Conservation (phyloP, 2,329 filamentous ascomycete genomes). For the Chaetothyriales sp. region DNA sequence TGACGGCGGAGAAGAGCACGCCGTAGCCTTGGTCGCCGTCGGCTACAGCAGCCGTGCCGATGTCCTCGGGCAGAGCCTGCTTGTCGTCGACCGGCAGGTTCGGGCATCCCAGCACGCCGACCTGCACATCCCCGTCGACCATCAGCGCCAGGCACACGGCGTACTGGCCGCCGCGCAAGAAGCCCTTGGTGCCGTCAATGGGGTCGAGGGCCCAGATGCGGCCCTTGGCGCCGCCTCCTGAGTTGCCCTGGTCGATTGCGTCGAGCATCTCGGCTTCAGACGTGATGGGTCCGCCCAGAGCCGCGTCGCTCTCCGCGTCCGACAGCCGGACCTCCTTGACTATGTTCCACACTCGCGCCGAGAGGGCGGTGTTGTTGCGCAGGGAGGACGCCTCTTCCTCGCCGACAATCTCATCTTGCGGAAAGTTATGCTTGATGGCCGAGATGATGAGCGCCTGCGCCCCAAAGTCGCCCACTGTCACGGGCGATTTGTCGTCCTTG, state of each 20-base stretch:
- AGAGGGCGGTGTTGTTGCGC: slow-evolving; percentile 54
- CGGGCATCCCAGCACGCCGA: slow-evolving; percentile 87
- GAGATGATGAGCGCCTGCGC: slow-evolving; percentile 92
- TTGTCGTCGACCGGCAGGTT: slow-evolving; percentile 84
- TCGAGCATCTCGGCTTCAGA: slow-evolving; percentile 52
- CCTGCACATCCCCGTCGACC: slow-evolving; percentile 84
- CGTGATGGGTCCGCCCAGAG: slow-evolving; percentile 56
- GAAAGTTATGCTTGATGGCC: slow-evolving; percentile 80
- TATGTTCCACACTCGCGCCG: slow-evolving; percentile 69
- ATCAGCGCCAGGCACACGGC: slow-evolving; percentile 87
- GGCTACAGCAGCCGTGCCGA: slow-evolving; percentile 45
- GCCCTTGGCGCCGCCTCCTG: slow-evolving; percentile 56
- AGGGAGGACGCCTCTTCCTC: slow-evolving; percentile 85
- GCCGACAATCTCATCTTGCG: slow-evolving; percentile 77
- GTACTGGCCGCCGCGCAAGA: slow-evolving; percentile 90
- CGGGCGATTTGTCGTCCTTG: slow-evolving; percentile 91
- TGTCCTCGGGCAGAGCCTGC: slow-evolving; percentile 54
- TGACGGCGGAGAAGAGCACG: slow-evolving; percentile 75
- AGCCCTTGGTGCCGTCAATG: slow-evolving; percentile 96
- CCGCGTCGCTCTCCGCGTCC: slow-evolving; percentile 49
- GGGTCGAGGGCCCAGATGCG: slow-evolving; percentile 95
- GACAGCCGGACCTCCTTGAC: slow-evolving; percentile 59
- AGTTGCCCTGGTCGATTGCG: slow-evolving; percentile 54
- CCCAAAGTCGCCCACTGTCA: slow-evolving; percentile 95
- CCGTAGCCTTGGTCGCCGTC: slow-evolving; percentile 59